A percentile compares a stretch with the other conserved stretches of the same genome.
Evolutionary conservation across 2,329 filamentous ascomycete species (phyloP).

Genomic region (Triangularia setosa): DNA sequence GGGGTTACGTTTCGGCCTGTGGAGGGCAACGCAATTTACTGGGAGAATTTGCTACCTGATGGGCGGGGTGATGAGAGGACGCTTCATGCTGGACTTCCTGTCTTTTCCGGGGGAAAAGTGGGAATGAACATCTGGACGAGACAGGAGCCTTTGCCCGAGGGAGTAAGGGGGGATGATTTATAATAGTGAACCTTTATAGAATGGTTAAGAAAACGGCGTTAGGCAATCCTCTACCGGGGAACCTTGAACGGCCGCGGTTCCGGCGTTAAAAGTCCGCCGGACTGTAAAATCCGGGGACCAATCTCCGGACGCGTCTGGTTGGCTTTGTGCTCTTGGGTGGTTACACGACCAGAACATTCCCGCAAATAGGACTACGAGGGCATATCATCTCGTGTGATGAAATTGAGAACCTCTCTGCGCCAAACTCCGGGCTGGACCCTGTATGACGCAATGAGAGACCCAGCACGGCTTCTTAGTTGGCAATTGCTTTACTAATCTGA

Average conservation of each 20-base stretch:
- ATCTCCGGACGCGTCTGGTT: background rate
- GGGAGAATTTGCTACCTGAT: constrained; percentile 42
- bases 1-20: constrained; percentile 47
- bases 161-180: constrained; percentile 31
- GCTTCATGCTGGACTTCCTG: constrained; percentile 45
- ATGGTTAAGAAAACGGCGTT: background rate
- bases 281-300: background rate
- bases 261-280: background rate
- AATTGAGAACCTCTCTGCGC: background rate
- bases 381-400: background rate
- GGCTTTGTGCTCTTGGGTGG: no score
- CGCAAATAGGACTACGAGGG: background rate
- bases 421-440: background rate
- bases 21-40: constrained; percentile 46
- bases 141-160: constrained; percentile 36
- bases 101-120: constrained; percentile 44
- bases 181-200: constrained; percentile 5
- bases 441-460: background rate
- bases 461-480: no score
- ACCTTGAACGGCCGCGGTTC: background rate
- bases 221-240: background rate
- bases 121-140: constrained; percentile 53
- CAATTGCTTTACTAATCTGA: no score
- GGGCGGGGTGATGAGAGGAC: constrained; percentile 40
- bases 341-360: background rate